Evolutionary conservation across 306 rosid species (phyloP).

Genomic region (Parietaria judaica): DNA sequence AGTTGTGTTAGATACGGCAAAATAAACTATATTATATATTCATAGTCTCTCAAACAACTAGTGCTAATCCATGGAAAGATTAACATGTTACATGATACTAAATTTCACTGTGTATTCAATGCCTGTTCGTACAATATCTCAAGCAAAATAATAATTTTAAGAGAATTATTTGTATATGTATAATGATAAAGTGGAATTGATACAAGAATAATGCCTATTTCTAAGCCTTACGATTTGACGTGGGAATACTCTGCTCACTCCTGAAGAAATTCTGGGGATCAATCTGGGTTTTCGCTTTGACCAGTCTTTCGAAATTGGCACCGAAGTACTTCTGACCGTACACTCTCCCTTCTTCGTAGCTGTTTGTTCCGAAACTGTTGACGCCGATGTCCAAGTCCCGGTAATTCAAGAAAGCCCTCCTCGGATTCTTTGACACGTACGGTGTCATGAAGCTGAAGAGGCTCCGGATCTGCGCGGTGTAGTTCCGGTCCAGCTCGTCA

Average conservation of each 20-base stretch:
- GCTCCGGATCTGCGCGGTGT: constrained; percentile 9
- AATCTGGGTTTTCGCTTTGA: constrained; percentile 18
- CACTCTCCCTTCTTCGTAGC: constrained; percentile 11
- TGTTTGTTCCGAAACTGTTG: constrained; percentile 1
- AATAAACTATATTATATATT: too few relatives aligned
- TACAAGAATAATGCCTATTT: background rate
- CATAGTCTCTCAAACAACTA: too few relatives aligned
- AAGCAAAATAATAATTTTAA: too few relatives aligned
- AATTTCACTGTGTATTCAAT: too few relatives aligned
- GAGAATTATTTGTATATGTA: too few relatives aligned
- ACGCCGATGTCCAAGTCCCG: constrained; percentile 25
- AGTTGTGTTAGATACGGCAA: too few relatives aligned
- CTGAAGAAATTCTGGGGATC: constrained; percentile 31
- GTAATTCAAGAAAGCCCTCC: constrained; percentile 25
- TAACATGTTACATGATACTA: too few relatives aligned
- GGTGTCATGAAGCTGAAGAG: constrained; percentile 21
- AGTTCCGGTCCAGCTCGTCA: constrained; percentile 1
- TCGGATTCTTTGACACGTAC: constrained; percentile 28
- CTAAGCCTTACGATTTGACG: constrained; percentile 11
- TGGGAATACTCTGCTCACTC: constrained; percentile 32
- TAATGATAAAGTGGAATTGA: background rate
- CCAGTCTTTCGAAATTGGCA: constrained; percentile 25
- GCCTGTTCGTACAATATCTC: too few relatives aligned
- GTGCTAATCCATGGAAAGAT: too few relatives aligned
- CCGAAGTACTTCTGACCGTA: constrained; percentile 27